Conservation (phyloP, 2,329 filamentous ascomycete species). For the Talaromyces atroroseus region DNA sequence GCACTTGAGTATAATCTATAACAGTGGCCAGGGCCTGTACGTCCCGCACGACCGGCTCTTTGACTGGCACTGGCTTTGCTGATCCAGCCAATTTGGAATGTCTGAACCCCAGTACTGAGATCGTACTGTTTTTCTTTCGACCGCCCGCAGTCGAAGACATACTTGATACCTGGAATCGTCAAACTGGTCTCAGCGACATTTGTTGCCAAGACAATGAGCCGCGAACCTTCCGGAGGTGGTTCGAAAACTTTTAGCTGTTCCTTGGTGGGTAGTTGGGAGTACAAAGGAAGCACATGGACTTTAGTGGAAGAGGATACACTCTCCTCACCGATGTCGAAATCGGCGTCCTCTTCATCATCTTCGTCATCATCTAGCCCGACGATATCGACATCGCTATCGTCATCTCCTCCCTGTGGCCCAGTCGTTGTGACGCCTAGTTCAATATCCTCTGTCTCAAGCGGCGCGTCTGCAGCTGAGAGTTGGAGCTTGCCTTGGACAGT, state of each 20-base stretch:
- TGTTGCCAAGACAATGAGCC: constrained; percentile 84
- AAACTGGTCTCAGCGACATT: constrained; percentile 97
- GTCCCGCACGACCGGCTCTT: constrained; percentile 84
- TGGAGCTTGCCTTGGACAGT: constrained; percentile 62
- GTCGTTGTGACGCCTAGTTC: constrained; percentile 62
- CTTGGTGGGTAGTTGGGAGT: constrained; percentile 82
- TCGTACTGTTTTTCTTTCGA: constrained; percentile 91
- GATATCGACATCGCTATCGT: constrained; percentile 56
- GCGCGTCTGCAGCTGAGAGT: constrained; percentile 69
- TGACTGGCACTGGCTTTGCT: constrained; percentile 95
- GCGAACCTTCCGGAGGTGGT: constrained; percentile 70
- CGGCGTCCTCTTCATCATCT: constrained; percentile 57
- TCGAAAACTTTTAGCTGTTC: constrained; percentile 92
- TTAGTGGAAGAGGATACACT: constrained; percentile 56
- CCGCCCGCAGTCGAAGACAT: constrained; percentile 91
- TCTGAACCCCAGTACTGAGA: constrained; percentile 82
- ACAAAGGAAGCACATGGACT: constrained; percentile 87
- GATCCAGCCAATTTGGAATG: constrained; percentile 92
- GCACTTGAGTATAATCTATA: constrained; percentile 93
- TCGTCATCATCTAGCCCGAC: constrained; percentile 44
- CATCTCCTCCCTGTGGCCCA: constrained; percentile 47
- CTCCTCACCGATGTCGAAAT: constrained; percentile 63
- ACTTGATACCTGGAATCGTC: constrained; percentile 90
- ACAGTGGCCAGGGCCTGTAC: constrained; percentile 93
- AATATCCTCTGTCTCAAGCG: constrained; percentile 79